Evolutionary conservation across 129 eudicot species (phyloP), one percentile per base, ranked within the genome.

Genomic region (Escallonia herrerae): DNA sequence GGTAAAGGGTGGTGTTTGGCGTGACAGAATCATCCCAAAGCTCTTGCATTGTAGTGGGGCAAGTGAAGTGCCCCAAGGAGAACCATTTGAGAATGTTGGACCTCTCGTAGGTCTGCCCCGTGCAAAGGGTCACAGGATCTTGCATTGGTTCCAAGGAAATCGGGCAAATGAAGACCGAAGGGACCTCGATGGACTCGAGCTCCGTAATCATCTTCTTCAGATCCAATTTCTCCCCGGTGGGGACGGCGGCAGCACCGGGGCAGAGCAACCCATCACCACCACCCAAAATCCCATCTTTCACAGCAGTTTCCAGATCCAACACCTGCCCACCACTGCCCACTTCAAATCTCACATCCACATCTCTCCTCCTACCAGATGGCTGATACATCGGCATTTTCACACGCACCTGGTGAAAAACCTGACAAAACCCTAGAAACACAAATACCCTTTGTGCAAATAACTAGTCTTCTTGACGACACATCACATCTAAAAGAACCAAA

Each of bases 11-110:
- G n/a, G 60, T 74, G 62, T 87, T 83, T 13, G 95, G 95, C 2
- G 90, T 81, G 40, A 87, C 51, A 3, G 87, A 68, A 50, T 81
- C 90, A 44, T 87, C 87, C 90, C 87, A 83, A 43, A 87, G 90
- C 72, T 83, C 90, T 46, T 87, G 90, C 90, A 83, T 81, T 64
- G 95, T 87, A 3, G 95, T 84, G 68, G 95, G 95, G 43, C 90
- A 87, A 68, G 87, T 87, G 54, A 78, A 78, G 52, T 87, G 90
- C n/a, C 95, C 87, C 47, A 83, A 50, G 39, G 82, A 76, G n/a
- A 83, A 75, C 95, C 95, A 84, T 76, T 81, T 81, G 43, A 74
- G 71, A 40, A 87, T 84, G 45, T 83, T 83, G 56, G 78, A 64
- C 66, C 82, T 70, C 69, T 87, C 95, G 52, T 81, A 87, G 15